Percentiles rank a stretch among this genome's conserved stretches.
Conservation (phyloP, 257 asterid genomes). For the Solanum virginianum region DNA sequence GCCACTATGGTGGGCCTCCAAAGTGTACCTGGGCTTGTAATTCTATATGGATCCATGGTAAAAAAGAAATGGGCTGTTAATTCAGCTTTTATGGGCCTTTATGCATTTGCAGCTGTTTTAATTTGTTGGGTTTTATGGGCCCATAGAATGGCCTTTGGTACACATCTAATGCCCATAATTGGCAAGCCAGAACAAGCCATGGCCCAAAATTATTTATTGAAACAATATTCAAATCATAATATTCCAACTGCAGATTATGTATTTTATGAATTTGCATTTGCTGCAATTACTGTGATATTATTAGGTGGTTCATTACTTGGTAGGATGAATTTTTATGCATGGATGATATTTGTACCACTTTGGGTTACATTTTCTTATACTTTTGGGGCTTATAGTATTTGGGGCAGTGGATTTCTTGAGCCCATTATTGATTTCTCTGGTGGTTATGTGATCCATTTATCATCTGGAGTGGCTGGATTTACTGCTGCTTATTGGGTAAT, state of each 20-base stretch:
- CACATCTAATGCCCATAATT: conserved; percentile 3
- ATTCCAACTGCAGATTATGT: conserved; percentile 39
- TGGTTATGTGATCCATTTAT: conserved; percentile 64
- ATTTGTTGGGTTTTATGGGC: conserved; percentile 66
- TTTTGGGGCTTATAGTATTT: conserved; percentile 46
- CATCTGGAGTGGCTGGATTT: conserved; percentile 72
- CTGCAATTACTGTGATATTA: conserved; percentile 58
- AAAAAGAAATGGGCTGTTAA: conserved; percentile 71
- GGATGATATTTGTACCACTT: conserved; percentile 66
- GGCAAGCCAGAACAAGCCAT: conserved; percentile 27
- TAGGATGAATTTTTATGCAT: conserved; percentile 61
- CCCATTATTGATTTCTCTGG: conserved; percentile 50
- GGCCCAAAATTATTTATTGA: conserved; percentile 3
- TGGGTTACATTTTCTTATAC: conserved; percentile 53
- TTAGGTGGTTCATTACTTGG: conserved; percentile 58
- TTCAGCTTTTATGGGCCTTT: conserved; percentile 68
- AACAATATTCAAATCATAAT: neutral
- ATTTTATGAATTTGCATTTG: conserved; percentile 55
- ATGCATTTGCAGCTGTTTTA: conserved; percentile 59
- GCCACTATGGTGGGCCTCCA: conserved; percentile 70
- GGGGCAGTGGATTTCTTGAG: conserved; percentile 48
- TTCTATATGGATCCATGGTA: conserved; percentile 65
- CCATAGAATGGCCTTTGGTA: conserved; percentile 46
- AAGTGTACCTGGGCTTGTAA: conserved; percentile 61
- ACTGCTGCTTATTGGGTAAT: conserved; percentile 84